phyloP scores from a whole-genome alignment of 2,329 filamentous ascomycete genomes.

The Lizonia empirigonia region DNA sequence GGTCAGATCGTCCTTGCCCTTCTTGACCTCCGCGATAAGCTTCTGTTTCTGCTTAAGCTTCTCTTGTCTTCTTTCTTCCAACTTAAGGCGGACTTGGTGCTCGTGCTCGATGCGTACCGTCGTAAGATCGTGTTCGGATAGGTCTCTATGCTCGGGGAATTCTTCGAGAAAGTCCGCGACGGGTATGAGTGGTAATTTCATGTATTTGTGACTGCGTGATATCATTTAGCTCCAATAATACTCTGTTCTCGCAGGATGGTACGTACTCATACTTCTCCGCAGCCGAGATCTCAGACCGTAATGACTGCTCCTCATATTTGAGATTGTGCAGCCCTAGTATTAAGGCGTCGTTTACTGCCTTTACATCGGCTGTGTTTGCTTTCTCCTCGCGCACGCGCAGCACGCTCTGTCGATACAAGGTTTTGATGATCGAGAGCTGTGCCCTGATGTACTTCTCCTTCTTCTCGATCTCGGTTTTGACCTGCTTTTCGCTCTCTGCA shows the following conservation, averaged over 20 bases:
- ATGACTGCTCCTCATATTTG: constrained; percentile 92
- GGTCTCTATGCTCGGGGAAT: constrained; percentile 74
- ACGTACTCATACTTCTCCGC: constrained; percentile 91
- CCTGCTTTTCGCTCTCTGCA: constrained; percentile 31
- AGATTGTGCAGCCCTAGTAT: constrained; percentile 94
- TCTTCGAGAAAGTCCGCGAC: constrained; percentile 78
- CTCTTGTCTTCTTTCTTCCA: constrained; percentile 80
- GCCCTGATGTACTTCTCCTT: constrained; percentile 77
- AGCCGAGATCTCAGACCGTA: constrained; percentile 85
- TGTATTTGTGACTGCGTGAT: constrained; percentile 76
- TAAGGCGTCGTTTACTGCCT: constrained; percentile 87
- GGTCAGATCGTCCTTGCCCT: constrained; percentile 88
- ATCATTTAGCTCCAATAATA: constrained; percentile 19
- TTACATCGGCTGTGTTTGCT: constrained; percentile 79
- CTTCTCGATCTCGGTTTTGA: constrained; percentile 33
- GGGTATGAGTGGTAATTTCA: constrained; percentile 81
- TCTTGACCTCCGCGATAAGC: constrained; percentile 79
- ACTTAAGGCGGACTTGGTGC: constrained; percentile 77
- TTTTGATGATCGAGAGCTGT: constrained; percentile 63
- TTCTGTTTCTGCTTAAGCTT: constrained; percentile 68
- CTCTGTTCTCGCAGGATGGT: background rate
- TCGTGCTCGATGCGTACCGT: constrained; percentile 91
- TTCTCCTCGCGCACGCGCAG: constrained; percentile 86
- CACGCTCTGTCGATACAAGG: constrained; percentile 80
- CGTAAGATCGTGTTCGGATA: constrained; percentile 82